Percentiles rank a stretch among this genome's conserved stretches.
Conservation (phyloP, 1,284 basidiomycete species). For the Porodaedalea pini region DNA sequence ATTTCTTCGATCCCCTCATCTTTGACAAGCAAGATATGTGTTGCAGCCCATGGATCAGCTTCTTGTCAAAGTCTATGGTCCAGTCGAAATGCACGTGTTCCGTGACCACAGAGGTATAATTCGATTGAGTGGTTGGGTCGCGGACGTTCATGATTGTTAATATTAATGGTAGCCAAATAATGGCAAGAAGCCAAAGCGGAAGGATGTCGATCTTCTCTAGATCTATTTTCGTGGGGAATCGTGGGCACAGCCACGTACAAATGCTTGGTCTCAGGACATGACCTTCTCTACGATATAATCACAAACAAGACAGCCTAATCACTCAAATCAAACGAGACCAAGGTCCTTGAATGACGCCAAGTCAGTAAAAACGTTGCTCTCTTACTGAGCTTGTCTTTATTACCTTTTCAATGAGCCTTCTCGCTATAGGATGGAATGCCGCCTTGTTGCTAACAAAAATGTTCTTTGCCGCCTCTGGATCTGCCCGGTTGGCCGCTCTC, state of each 20-base stretch:
- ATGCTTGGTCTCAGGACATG: too few species aligned
- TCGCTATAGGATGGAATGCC: slow-evolving; percentile 76
- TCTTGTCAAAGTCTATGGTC: slow-evolving; percentile 73
- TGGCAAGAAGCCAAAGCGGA: too few species aligned
- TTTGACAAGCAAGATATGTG: slow-evolving; percentile 60
- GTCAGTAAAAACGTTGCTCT: background rate
- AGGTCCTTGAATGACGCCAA: slow-evolving; percentile 1
- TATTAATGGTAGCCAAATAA: background rate
- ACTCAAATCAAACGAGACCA: slow-evolving; percentile 6
- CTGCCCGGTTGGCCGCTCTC: slow-evolving; percentile 50
- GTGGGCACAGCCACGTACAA: too few species aligned
- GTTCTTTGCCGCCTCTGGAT: slow-evolving; percentile 59
- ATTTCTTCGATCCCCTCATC: slow-evolving; percentile 60
- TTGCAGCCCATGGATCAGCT: slow-evolving; percentile 69
- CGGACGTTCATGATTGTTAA: slow-evolving; percentile 26
- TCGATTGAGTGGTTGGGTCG: slow-evolving; percentile 78
- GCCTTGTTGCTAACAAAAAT: slow-evolving; percentile 50
- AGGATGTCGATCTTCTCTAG: too few species aligned
- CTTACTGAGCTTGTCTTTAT: background rate
- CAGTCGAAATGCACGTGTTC: slow-evolving; percentile 77
- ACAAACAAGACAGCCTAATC: too few species aligned
- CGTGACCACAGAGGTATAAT: slow-evolving; percentile 69
- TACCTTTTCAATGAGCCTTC: slow-evolving; percentile 73
- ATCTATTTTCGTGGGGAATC: too few species aligned
- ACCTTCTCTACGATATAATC: too few species aligned